Evolutionary conservation across 371 early-diverging fungal genomes (phyloP), one percentile per base, ranked within the genome.

Genomic region (Mortierella sp.): DNA sequence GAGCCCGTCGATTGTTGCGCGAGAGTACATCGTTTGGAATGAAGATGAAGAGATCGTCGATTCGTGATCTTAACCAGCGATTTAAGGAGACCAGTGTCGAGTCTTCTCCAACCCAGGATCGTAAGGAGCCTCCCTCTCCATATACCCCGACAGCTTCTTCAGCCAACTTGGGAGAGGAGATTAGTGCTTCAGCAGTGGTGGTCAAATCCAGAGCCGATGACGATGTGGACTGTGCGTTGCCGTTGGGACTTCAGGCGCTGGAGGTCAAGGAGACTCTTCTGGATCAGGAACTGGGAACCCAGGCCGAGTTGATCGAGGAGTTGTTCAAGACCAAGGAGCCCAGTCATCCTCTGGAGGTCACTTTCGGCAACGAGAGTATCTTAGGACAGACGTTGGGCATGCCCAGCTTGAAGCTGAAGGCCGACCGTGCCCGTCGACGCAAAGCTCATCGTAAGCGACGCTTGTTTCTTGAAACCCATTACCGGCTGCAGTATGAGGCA

Each of bases 161-260:
- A 19, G 58, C 13, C n/a, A 44, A 71, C 24, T 31, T 41, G 39
- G 34, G 45, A 22, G 55, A 66, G 31, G 71, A 61, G 26, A 41
- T 47, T 29, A 55, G 53, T 37, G 64, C 37, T 11, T 26, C 67
- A 22, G 44, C 71, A 44, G 68, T 66, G 4, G 73, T 70, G 29
- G 50, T 68, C 31, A 80, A 76, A 68, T 50, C 70, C 41, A 72
- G 55, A 22, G 73, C 61, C 3, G 80, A 81, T 10, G 80, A 81
- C n/a, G 82, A 81, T 70, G 82, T 81, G 11, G 82, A 81, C 48
- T 77, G 77, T 40, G 77, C 58, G 40, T 37, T 81, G 52, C 82
- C 82, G 9, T 68, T 40, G 2, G 74, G 68, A 29, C 67, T 81
- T 26, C 80, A 76, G 44, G 52, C 68, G 2, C n/a, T 80, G 31